A percentile compares a stretch with the other conserved stretches of the same genome.
Evolutionary conservation across 495 filamentous ascomycete species (phyloP).

Genomic region (Pseudevernia furfuracea): DNA sequence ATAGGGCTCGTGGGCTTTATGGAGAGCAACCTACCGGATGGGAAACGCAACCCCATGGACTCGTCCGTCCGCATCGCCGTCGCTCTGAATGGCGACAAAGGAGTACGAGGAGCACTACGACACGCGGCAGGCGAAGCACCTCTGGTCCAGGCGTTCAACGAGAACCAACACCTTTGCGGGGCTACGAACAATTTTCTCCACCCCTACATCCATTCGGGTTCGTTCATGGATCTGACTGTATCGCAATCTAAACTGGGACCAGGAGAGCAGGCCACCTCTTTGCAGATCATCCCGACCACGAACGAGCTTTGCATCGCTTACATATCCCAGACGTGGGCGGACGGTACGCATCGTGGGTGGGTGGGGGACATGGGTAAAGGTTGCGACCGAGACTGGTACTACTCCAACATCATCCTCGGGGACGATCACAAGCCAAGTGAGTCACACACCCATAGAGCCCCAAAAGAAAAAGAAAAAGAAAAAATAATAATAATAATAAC

Average conservation of each 20-base stretch:
- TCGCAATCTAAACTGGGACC: neutral
- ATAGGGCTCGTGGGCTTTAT: neutral
- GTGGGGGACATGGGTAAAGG: constrained; percentile 1
- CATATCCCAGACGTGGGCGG: constrained; percentile 11
- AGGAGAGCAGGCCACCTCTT: constrained; percentile 14
- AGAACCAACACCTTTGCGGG: neutral
- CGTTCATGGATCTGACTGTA: neutral
- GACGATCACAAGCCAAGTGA: constrained; percentile 15
- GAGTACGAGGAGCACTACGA: neutral
- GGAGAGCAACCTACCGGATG: neutral
- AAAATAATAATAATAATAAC: no score
- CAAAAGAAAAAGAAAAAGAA: neutral
- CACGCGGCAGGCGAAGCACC: neutral
- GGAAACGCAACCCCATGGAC: neutral
- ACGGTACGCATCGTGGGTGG: constrained; percentile 16
- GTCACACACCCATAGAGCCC: neutral
- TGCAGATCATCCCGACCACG: constrained; percentile 9
- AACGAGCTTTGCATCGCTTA: constrained; percentile 19
- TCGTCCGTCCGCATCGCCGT: constrained; percentile 1
- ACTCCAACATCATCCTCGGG: constrained; percentile 14
- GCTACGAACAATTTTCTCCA: neutral
- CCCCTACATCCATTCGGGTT: neutral
- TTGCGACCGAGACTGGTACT: constrained; percentile 7
- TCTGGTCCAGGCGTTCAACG: neutral
- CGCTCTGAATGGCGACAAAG: neutral